Conservation (phyloP, 192 early-diverging fungal species). For the Backusella tarrabulga region DNA sequence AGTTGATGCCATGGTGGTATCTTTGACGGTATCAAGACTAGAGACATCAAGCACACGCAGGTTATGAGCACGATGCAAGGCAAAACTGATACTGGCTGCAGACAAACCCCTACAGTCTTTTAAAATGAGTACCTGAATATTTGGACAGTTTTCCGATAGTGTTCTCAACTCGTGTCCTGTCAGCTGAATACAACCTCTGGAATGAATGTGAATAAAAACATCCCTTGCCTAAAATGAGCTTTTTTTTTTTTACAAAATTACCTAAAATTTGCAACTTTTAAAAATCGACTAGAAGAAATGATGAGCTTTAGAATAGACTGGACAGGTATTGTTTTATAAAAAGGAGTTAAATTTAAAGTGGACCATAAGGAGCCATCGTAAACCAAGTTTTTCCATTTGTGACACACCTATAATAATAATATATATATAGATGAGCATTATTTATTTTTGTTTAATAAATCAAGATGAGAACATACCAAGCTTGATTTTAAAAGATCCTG, state of each 20-base stretch:
- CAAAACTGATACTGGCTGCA: conserved; percentile 43
- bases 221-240: background rate
- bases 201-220: background rate
- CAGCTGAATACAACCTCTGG: conserved; percentile 44
- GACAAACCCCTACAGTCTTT: conserved; percentile 40
- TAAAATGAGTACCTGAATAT: conserved; percentile 34
- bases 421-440: background rate
- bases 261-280: conserved; percentile 42
- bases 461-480: conserved; percentile 17
- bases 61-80: conserved; percentile 32
- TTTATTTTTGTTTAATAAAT: background rate
- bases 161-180: conserved; percentile 26
- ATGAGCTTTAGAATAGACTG: conserved; percentile 33
- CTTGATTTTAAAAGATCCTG: conserved; percentile 30
- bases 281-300: conserved; percentile 32
- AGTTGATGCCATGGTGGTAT: conserved; percentile 38
- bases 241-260: conserved; percentile 15
- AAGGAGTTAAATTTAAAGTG: conserved; percentile 33
- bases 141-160: conserved; percentile 37
- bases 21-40: conserved; percentile 42
- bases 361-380: conserved; percentile 41
- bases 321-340: conserved; percentile 36
- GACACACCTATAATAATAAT: conserved; percentile 29
- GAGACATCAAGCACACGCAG: conserved; percentile 44
- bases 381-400: conserved; percentile 30